Base-by-base conservation (phyloP, 2,329 filamentous ascomycete species). In the Monosporascus sp. region DNA sequence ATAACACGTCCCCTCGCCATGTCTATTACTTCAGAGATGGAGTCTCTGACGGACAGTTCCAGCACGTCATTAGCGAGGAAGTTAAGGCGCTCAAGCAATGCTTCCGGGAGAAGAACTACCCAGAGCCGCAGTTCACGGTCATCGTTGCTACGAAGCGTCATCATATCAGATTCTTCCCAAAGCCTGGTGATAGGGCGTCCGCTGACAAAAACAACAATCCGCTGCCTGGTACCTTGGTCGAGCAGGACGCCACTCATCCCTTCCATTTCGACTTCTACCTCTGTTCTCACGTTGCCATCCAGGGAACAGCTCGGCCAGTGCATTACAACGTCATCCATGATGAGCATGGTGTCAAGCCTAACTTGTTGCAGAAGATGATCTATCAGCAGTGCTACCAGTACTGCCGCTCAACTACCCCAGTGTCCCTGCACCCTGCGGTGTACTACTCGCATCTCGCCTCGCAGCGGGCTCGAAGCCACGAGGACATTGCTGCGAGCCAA, bases 311-410 rank as follows among this genome's bases (percentile, higher is more conserved):
- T 18, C 84, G 94, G 2, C 94, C 94, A 0, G 90, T 95, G 0
- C 90, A 96, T 63, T 99, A 99, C 69, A 88, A 93, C 56, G 87
- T 97, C 15, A 84, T 99, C 22, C 67, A 88, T 47, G 94, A 99
- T 65, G 91, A 97, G 68, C 82, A 86, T 50, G 75, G 80, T 2
- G 80, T 89, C 63, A 69, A 77, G 1, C 77, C 86, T 0, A 84
- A 89, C 43, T 79, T 86, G 2, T 76, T 99, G 0, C 89, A 96
- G 64, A 85, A 86, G 52, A 88, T 97, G 81, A 87, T 97, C 22
- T 97, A 97, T 63, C 88, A 96, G 60, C 91, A 97, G 58, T 96
- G 88, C 45, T 99, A 96, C 70, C 90, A 96, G 52, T 99, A 96
- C 65, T 86, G 88, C 52, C 84, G 94, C 17, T 94, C 92, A 0